These are phyloP conservation scores for Acanthamoeba culbertsoni DNA, from an alignment of 208 protist species.

Conservation along the genomic window DNA sequence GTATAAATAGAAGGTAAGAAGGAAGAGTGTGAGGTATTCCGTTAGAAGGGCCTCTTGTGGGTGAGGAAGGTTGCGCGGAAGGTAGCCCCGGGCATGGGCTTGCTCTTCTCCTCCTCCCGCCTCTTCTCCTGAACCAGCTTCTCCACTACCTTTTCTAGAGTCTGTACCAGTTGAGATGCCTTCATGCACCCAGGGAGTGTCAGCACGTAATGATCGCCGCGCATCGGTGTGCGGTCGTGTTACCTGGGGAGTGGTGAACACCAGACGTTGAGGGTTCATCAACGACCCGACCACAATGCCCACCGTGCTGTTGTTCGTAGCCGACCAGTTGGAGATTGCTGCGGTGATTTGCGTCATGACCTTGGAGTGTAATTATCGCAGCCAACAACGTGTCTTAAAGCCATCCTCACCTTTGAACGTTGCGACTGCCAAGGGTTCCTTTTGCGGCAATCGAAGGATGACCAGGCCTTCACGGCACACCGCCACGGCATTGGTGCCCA, in stretches of 20 bases:
- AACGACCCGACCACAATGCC: constrained; percentile 3
- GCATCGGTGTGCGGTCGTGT: background rate
- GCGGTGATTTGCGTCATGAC: background rate
- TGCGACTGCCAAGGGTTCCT: background rate
- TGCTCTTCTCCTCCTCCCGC: background rate
- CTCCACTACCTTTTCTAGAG: constrained; percentile 7
- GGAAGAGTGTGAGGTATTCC: no score
- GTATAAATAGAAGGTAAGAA: no score
- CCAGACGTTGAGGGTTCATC: constrained; percentile 19
- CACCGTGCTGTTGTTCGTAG: background rate
- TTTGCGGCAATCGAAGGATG: constrained; percentile 25
- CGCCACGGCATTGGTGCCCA: background rate
- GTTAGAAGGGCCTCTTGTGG: constrained; percentile 26
- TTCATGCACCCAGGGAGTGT: background rate
- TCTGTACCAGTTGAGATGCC: background rate
- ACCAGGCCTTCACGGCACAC: background rate
- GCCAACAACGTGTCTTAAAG: no score
- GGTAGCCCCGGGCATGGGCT: constrained; percentile 1
- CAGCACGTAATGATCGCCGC: background rate
- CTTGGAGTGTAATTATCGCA: background rate
- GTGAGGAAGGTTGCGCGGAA: constrained; percentile 10
- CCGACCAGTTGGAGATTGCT: constrained; percentile 28
- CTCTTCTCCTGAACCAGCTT: background rate
- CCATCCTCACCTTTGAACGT: constrained; percentile 36
- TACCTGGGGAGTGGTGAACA: background rate